These are phyloP conservation scores for Lentinula novae-zelandiae DNA, from an alignment of 1,284 basidiomycete species.

Conservation along the genomic window DNA sequence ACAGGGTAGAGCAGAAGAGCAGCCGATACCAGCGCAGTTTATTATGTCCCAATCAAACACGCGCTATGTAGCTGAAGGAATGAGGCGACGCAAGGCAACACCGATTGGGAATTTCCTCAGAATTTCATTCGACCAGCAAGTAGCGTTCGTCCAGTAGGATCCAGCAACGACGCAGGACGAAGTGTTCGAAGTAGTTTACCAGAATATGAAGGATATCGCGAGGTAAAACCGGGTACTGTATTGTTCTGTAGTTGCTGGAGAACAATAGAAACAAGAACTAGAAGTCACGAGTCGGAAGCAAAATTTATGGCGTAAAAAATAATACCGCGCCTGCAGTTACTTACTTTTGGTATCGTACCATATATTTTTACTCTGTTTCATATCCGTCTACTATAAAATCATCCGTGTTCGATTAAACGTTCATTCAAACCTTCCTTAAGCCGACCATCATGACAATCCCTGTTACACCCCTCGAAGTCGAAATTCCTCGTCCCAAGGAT, in stretches of 20 bases:
- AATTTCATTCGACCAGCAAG: background rate
- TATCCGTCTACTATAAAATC: conserved; percentile 7
- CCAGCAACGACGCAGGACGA: no score
- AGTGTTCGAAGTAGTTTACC: background rate
- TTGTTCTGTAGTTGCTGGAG: background rate
- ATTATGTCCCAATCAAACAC: conserved; percentile 5
- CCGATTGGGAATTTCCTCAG: no score
- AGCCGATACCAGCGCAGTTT: background rate
- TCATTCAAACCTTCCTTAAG: background rate
- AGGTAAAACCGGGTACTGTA: background rate
- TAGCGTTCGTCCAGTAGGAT: background rate
- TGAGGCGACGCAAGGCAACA: no score
- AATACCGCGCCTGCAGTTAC: background rate
- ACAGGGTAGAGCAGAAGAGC: background rate
- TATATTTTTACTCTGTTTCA: conserved; percentile 12
- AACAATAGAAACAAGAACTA: background rate
- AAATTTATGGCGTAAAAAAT: background rate
- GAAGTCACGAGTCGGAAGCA: background rate
- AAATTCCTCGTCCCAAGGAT: conserved; percentile 73
- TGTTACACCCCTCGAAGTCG: conserved; percentile 28
- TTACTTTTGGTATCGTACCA: conserved; percentile 14
- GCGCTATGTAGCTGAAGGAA: background rate
- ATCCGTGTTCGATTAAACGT: background rate
- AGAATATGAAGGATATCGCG: background rate
- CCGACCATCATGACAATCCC: conserved; percentile 38